phyloP scores from a whole-genome alignment of 345 rosid genomes.

The Melastoma malabathricum region DNA sequence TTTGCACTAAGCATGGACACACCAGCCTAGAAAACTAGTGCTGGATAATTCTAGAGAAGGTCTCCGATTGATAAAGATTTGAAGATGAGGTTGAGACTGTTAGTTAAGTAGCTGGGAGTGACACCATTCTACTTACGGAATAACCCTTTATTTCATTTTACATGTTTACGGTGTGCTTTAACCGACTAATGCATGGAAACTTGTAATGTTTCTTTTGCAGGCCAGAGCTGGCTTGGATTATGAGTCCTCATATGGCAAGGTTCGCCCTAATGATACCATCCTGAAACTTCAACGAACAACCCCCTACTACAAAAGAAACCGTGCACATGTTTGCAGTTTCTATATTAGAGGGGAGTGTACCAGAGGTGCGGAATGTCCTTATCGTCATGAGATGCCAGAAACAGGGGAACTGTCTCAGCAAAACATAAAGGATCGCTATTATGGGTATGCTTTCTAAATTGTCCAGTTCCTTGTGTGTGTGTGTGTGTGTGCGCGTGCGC shows the following conservation, averaged over 20 bases:
- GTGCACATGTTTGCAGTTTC: constrained; percentile 97
- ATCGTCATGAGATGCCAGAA: constrained; percentile 91
- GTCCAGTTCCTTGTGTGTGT: too few relatives aligned
- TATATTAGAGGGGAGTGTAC: constrained; percentile 88
- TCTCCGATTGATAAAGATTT: too few relatives aligned
- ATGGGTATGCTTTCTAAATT: constrained; percentile 41
- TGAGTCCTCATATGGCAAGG: constrained; percentile 91
- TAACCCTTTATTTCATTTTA: not conserved
- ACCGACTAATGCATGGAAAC: not conserved
- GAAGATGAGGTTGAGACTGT: too few relatives aligned
- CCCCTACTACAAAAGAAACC: constrained; percentile 79
- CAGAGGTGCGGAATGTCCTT: constrained; percentile 92
- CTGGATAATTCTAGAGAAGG: too few relatives aligned
- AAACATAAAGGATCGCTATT: constrained; percentile 91
- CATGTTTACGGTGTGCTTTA: not conserved
- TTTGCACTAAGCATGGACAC: too few relatives aligned
- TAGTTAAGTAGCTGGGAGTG: too few relatives aligned
- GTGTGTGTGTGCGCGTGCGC: too few relatives aligned
- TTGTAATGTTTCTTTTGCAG: constrained; percentile 23
- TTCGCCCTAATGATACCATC: constrained; percentile 71
- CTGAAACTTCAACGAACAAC: constrained; percentile 88
- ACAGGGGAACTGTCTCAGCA: constrained; percentile 95
- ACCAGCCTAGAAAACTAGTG: too few relatives aligned
- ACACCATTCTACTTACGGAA: too few relatives aligned
- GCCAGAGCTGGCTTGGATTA: constrained; percentile 93